A percentile compares a stretch with the other conserved stretches of the same genome.
These are phyloP conservation scores for Paxillus ammoniavirescens DNA, from an alignment of 768 basidiomycete genomes.

Conservation along the genomic window DNA sequence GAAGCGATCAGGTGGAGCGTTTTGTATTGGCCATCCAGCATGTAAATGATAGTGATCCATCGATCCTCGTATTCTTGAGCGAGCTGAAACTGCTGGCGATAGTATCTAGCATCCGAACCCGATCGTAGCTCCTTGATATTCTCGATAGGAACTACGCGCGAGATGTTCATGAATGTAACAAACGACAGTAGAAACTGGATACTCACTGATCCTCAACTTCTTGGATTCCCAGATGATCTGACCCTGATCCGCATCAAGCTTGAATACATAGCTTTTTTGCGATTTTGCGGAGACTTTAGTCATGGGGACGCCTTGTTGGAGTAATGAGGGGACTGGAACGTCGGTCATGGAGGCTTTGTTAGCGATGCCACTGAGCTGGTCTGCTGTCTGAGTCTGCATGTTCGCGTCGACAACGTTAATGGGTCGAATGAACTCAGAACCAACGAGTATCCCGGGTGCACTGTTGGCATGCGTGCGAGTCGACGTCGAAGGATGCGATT, in stretches of 20 bases:
- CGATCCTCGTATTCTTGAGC: conserved; percentile 59
- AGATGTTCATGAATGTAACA: not conserved
- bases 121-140: conserved; percentile 84
- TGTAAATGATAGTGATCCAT: conserved; percentile 87
- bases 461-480: not conserved
- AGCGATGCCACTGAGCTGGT: not conserved
- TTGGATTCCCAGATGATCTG: conserved; percentile 79
- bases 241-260: conserved; percentile 77
- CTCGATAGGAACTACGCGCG: conserved; percentile 71
- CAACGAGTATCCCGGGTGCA: not conserved
- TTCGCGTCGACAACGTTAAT: not conserved
- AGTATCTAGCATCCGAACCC: conserved; percentile 66
- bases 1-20: conserved; percentile 82
- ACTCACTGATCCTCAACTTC: conserved; percentile 62
- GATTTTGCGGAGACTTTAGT: conserved; percentile 81
- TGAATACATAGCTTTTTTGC: conserved; percentile 67
- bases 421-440: not conserved
- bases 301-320: conserved; percentile 70
- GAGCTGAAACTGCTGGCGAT: conserved; percentile 68
- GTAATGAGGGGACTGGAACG: conserved; percentile 51
- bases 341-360: conserved; percentile 28
- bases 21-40: conserved; percentile 76
- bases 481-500: not conserved
- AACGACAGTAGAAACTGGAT: not conserved
- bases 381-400: not conserved